phyloP scores from a whole-genome alignment of 2,329 filamentous ascomycete genomes.

The Tympanopsis confertula region DNA sequence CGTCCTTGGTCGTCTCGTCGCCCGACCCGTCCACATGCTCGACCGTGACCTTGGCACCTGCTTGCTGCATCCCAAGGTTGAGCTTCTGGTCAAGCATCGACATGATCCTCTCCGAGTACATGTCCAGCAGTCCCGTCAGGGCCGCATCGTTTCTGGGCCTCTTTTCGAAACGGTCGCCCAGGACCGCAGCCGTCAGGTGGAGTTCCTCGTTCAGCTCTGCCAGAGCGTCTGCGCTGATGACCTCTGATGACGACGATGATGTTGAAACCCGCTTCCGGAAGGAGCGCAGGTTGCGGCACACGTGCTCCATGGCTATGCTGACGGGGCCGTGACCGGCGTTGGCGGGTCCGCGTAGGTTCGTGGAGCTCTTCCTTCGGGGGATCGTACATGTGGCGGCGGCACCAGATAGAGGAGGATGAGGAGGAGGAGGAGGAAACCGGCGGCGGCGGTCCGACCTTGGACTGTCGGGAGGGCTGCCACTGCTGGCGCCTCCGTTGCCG shows the following conservation, averaged over 20 bases:
- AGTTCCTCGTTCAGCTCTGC: conserved; percentile 54
- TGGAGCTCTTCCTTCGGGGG: conserved; percentile 35
- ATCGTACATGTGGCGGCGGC: conserved; percentile 25
- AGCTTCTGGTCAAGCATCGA: conserved; percentile 64
- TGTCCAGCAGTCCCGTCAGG: conserved; percentile 55
- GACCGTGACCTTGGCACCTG: too few species aligned
- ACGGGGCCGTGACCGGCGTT: too few species aligned
- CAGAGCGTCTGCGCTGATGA: conserved; percentile 44
- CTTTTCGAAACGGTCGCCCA: conserved; percentile 43
- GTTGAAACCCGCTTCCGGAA: too few species aligned
- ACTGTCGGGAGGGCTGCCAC: conserved; percentile 35
- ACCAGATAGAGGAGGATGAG: conserved; percentile 44
- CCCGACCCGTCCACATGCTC: too few species aligned
- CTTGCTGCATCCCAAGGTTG: too few species aligned
- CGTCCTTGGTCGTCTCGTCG: too few species aligned
- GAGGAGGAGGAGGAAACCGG: too few species aligned
- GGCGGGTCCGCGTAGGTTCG: conserved; percentile 37
- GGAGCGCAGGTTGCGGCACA: conserved; percentile 46
- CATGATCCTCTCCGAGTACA: conserved; percentile 64
- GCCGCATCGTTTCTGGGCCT: conserved; percentile 42
- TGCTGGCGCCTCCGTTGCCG: conserved; percentile 31
- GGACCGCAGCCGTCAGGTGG: conserved; percentile 46
- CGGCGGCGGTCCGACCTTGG: too few species aligned
- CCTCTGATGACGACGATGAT: conserved; percentile 44
- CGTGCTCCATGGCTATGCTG: conserved; percentile 53